Conservation (phyloP, 805 yeast species). For the Barnettozyma californica region DNA sequence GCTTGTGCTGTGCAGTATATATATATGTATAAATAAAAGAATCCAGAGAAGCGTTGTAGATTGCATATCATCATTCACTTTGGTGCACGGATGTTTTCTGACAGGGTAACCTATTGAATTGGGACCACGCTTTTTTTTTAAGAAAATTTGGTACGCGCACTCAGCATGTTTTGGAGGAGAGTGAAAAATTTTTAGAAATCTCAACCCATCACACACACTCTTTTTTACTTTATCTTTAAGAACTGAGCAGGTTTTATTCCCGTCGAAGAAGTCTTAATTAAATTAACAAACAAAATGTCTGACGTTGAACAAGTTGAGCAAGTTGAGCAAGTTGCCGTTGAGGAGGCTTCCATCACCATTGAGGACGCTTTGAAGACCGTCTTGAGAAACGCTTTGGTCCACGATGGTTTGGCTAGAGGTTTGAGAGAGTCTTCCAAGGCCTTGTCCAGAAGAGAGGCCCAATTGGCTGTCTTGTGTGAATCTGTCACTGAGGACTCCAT, state of each 20-base stretch:
- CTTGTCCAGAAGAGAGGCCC: slow-evolving; percentile 95
- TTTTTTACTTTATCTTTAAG: slow-evolving; percentile 15
- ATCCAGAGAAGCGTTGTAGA: background rate
- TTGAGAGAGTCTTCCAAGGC: slow-evolving; percentile 99
- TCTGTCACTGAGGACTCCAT: slow-evolving; percentile 97
- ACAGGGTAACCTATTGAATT: background rate
- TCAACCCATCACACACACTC: background rate
- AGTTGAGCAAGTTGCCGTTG: slow-evolving; percentile 80
- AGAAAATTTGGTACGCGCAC: background rate
- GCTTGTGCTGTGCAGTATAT: background rate
- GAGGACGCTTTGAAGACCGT: slow-evolving; percentile 99
- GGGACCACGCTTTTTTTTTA: background rate
- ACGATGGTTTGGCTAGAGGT: slow-evolving; percentile 99
- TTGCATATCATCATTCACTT: no score
- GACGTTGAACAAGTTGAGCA: slow-evolving; percentile 87
- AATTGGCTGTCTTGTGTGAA: slow-evolving; percentile 95
- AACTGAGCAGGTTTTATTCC: slow-evolving; percentile 52
- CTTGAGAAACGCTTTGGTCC: slow-evolving; percentile 94
- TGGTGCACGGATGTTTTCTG: slow-evolving; percentile 1
- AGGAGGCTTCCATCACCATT: slow-evolving; percentile 87
- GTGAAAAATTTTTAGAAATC: slow-evolving; percentile 5
- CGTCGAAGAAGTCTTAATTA: slow-evolving; percentile 69
- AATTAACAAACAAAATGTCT: slow-evolving; percentile 55
- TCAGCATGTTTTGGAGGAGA: background rate
- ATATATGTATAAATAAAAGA: background rate